These are phyloP conservation scores for Boletus reticuloceps DNA, from an alignment of 768 basidiomycete genomes.

Conservation along the genomic window DNA sequence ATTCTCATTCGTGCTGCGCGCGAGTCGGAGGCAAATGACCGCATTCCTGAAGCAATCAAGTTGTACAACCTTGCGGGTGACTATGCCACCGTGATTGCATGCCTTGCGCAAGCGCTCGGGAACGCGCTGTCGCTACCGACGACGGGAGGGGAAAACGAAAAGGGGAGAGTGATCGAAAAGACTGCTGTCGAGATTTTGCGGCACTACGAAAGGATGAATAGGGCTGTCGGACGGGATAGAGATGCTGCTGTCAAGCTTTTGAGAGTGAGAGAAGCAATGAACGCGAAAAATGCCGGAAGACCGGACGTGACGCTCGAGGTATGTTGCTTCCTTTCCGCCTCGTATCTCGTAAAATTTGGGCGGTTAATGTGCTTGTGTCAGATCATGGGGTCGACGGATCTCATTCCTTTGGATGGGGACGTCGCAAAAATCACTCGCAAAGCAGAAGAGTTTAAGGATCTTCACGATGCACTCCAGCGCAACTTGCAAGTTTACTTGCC, in stretches of 20 bases:
- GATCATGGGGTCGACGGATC: conserved; percentile 84
- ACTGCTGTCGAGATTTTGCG: conserved; percentile 77
- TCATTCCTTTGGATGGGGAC: conserved; percentile 86
- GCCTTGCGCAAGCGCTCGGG: conserved; percentile 85
- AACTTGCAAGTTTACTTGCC: conserved; percentile 88
- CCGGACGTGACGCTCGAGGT: conserved; percentile 84
- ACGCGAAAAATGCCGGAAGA: conserved; percentile 67
- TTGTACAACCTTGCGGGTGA: conserved; percentile 94
- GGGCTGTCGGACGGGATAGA: conserved; percentile 66
- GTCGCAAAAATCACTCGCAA: conserved; percentile 79
- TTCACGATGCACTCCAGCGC: conserved; percentile 83
- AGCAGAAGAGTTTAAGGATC: conserved; percentile 86
- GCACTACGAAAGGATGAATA: conserved; percentile 76
- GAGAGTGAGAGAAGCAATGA: conserved; percentile 77
- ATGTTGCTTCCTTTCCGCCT: conserved; percentile 23
- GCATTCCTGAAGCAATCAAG: conserved; percentile 88
- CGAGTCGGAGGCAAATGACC: conserved; percentile 80
- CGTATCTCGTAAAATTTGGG: background rate
- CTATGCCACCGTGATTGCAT: conserved; percentile 81
- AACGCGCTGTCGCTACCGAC: conserved; percentile 69
- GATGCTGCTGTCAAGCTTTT: conserved; percentile 75
- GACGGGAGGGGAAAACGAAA: conserved; percentile 50
- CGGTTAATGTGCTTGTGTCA: conserved; percentile 25
- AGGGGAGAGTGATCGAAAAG: conserved; percentile 63
- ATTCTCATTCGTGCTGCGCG: conserved; percentile 84